Base-by-base conservation (phyloP, 805 yeast genomes). In the Ogataea methanolica region DNA sequence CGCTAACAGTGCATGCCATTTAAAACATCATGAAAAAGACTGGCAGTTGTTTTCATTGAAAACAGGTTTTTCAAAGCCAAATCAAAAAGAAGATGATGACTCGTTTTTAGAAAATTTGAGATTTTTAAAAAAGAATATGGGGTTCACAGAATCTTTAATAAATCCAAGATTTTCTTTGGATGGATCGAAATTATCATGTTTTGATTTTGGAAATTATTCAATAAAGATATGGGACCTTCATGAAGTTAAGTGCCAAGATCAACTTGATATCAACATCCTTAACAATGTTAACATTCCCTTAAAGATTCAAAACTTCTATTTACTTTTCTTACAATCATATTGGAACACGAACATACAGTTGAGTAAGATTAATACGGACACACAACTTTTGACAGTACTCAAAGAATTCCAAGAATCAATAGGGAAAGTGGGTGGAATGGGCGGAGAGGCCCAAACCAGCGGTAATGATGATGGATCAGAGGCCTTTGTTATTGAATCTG, bases 291-390 rank as follows among this genome's bases (percentile, higher is more conserved):
- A 42, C 14, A 52, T 63, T 15, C 60, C 62, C 8, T 45, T 63
- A n/a, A 60, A 62, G 41, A 55, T 59, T 1, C 61, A 64, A 1
- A 55, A 61, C 40, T 62, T 62, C 22, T 52, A 56, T 19, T 49
- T 58, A 21, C 42, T 62, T 6, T 49, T 62, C 31, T 41, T 63
- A 8, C 66, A 65, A 42, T 42, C 54, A 7, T 50, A 51, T 33
- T 56, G 66, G 60, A 52, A 46, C 43, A 31, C 43, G 14, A n/a
- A 31, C 17, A 39, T 21, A 12, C 42, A 22, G n/a, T 33, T 43
- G 12, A 21, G 34, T 16, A 42, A 42, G 12, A 47, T 47, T 41
- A 39, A 43, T 21, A 47, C 46, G 15, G 35, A 36, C 6, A 35
- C 35, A 6, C 42, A 22, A 8, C 19, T 44, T 8, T 41, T 49